Percentiles rank a stretch among this genome's conserved stretches.
phyloP scores from a whole-genome alignment of 2,329 filamentous ascomycete genomes.

The Aspergillus tanneri region DNA sequence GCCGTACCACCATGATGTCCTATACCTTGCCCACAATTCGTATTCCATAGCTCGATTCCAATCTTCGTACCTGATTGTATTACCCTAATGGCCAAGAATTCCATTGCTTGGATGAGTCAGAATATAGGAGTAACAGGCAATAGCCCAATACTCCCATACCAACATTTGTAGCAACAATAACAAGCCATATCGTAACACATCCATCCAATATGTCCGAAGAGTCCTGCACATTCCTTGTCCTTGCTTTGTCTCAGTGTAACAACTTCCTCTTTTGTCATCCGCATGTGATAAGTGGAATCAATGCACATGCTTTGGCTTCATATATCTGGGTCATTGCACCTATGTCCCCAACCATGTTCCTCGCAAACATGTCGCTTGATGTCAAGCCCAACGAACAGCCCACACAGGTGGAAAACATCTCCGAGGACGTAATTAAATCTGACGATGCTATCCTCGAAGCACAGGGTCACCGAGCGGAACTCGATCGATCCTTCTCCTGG shows the following conservation, averaged over 20 bases:
- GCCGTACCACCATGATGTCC: too few relatives aligned
- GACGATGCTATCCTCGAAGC: slow-evolving; percentile 10
- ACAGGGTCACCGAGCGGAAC: slow-evolving; percentile 10
- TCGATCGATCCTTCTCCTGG: slow-evolving; percentile 23
- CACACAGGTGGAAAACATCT: slow-evolving; percentile 2
- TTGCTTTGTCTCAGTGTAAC: background rate
- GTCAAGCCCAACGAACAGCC: background rate
- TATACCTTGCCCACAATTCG: too few relatives aligned
- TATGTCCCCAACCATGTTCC: background rate
- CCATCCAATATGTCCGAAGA: too few relatives aligned
- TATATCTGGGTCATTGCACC: background rate
- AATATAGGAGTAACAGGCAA: too few relatives aligned
- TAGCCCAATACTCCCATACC: too few relatives aligned
- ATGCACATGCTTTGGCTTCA: background rate
- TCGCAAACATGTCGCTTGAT: background rate
- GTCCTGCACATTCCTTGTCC: background rate
- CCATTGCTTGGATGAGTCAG: too few relatives aligned
- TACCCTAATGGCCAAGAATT: too few relatives aligned
- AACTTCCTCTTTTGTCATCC: background rate
- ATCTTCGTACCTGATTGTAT: too few relatives aligned
- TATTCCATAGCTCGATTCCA: too few relatives aligned
- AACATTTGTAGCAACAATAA: too few relatives aligned
- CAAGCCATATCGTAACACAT: too few relatives aligned
- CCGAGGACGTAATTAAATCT: background rate
- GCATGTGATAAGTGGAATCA: background rate